Conservation (phyloP, 306 rosid genomes). For the Glycine soja region DNA sequence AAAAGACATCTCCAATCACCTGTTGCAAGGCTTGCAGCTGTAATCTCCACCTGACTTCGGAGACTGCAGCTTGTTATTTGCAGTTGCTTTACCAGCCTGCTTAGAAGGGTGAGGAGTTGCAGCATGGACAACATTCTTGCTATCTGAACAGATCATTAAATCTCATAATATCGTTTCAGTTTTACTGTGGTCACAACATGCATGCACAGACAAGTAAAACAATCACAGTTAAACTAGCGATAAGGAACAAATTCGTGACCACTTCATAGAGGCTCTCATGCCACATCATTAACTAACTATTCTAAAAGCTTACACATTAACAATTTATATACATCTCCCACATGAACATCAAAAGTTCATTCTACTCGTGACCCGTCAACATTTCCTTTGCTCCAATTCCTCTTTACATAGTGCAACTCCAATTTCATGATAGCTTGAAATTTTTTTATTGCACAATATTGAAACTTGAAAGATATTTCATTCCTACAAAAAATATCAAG, state of each 20-base stretch:
- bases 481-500: not conserved
- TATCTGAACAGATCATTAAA: not conserved
- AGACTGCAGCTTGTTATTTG: slow-evolving; percentile 5
- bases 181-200: not conserved
- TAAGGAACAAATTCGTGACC: not conserved
- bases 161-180: slow-evolving; percentile 5
- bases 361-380: not conserved
- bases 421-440: not conserved
- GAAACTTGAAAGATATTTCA: not conserved
- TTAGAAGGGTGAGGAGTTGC: slow-evolving; percentile 26
- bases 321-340: not conserved
- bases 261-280: not conserved
- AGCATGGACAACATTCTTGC: slow-evolving; percentile 2
- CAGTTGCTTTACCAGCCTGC: slow-evolving; percentile 21
- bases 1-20: not conserved
- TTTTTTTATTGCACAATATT: not conserved
- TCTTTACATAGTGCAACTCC: not conserved
- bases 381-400: not conserved
- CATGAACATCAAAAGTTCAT: not conserved
- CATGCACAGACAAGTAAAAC: not conserved
- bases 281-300: no score
- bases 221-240: not conserved
- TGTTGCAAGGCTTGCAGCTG: slow-evolving; percentile 17
- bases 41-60: slow-evolving; percentile 4
- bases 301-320: not conserved